phyloP scores from a whole-genome alignment of 176 grass and related monocot genomes.

The Raddia distichophylla region DNA sequence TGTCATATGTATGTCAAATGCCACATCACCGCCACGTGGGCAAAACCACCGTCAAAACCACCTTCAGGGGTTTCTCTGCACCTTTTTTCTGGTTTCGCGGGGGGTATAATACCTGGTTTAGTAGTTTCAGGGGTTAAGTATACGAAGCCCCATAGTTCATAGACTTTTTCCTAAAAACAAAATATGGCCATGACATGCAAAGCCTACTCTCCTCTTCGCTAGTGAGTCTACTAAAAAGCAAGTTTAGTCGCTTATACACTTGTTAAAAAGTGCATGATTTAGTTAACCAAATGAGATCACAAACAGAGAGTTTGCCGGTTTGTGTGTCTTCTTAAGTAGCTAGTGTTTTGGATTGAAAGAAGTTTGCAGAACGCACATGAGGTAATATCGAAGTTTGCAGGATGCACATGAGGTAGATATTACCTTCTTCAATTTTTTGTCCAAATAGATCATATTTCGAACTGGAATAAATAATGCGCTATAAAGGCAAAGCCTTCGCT shows the following conservation, averaged over 20 bases:
- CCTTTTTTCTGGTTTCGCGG: no score
- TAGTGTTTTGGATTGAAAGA: slow-evolving; percentile 11
- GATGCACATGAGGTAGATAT: slow-evolving; percentile 8
- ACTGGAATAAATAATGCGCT: slow-evolving; percentile 69
- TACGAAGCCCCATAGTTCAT: no score
- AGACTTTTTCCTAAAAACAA: not conserved
- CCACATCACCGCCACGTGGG: no score
- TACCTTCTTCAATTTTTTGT: slow-evolving; percentile 91
- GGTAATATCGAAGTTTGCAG: not conserved
- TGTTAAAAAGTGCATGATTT: slow-evolving; percentile 13
- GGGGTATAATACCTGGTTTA: no score
- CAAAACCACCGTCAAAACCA: no score
- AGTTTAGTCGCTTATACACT: slow-evolving; percentile 11
- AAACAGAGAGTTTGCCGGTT: not conserved
- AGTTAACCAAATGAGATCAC: slow-evolving; percentile 6
- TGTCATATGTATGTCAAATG: no score
- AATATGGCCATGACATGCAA: not conserved
- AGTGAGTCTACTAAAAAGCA: slow-evolving; percentile 30
- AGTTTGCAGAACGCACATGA: slow-evolving; percentile 5
- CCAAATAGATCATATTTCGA: slow-evolving; percentile 64
- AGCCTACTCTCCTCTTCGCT: not conserved
- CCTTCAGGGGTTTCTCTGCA: no score
- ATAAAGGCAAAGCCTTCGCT: slow-evolving; percentile 79
- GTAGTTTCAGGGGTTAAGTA: no score
- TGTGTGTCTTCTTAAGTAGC: not conserved